Base-by-base conservation (phyloP, 371 early-diverging fungal genomes). In the Umbelopsis sp. region DNA sequence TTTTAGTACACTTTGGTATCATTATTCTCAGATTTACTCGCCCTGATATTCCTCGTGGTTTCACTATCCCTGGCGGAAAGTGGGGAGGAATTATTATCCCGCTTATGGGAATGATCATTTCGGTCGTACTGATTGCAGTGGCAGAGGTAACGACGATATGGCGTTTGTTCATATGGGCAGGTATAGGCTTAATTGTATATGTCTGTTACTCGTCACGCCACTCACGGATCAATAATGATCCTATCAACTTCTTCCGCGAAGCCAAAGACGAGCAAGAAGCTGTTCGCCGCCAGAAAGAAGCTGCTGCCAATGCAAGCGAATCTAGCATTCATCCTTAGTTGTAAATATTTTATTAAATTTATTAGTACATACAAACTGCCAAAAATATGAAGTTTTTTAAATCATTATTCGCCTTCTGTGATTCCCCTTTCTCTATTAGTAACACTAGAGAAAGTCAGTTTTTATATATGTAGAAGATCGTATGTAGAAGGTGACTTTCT, bases 1-100 rank as follows among this genome's bases (percentile, higher is more conserved):
- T 93, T 70, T 77, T 95, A 29, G 96, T 95, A 35, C 92, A 92
- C 68, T 71, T 87, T 41, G 92, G 92, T 63, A 90, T 92, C 4
- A 81, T 90, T 51, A 86, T 96, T 32, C 81, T 95, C 81, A 88
- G 95, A 11, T 84, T 83, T 67, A 90, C 86, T 29, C 85, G 91
- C 35, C 93, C 94, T 12, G 87, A 94, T 24, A 83, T 86, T 2
- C 86, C 84, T 29, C 86, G 96, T n/a, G 84, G 86, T 11, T 96
- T 96, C 83, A 78, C 75, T 24, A 91, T 94, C 41, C 95, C 95
- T 0, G 91, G 91, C 51, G 94, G 38, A 70, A 82, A 63, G 76
- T 83, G 72, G 65, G 18, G 76, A 7, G 80, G 74, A 16, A 66
- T 78, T 12, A 20, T 90, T 11, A 80, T 93, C 45, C 93, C 94